Conservation (phyloP, 2,329 filamentous ascomycete genomes). For the Xylariaceae sp. region DNA sequence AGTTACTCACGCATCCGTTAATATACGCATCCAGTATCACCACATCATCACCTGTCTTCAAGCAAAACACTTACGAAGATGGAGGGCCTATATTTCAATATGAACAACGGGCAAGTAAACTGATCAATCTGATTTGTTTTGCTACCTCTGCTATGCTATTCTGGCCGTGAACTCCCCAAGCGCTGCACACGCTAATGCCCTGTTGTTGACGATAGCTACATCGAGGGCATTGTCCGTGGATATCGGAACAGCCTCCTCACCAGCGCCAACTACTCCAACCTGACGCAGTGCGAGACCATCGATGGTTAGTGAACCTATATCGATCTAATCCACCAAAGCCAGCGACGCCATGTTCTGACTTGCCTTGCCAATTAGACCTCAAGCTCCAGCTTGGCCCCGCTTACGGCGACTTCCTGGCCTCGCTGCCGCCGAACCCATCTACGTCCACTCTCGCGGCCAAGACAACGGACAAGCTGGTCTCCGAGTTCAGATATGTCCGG, state of each 20-base stretch:
- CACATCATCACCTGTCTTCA: constrained; percentile 18
- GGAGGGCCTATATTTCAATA: constrained; percentile 93
- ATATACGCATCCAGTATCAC: constrained; percentile 14
- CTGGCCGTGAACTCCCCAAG: constrained; percentile 16
- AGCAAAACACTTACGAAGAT: constrained; percentile 44
- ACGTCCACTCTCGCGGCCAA: constrained; percentile 91
- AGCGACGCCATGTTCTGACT: constrained; percentile 2
- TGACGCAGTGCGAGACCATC: constrained; percentile 96
- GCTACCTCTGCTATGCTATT: not conserved
- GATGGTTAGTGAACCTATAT: constrained; percentile 59
- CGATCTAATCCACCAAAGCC: not conserved
- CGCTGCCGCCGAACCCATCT: constrained; percentile 91
- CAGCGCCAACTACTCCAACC: constrained; percentile 83
- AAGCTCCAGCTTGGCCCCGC: constrained; percentile 95
- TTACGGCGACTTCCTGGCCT: constrained; percentile 93
- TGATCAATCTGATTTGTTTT: not conserved
- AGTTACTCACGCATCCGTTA: constrained; percentile 2
- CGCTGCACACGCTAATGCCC: constrained; percentile 2
- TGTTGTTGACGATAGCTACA: constrained; percentile 58
- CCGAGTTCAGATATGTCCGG: constrained; percentile 93
- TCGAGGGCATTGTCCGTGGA: constrained; percentile 94
- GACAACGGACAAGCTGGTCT: constrained; percentile 95
- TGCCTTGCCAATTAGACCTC: constrained; percentile 58
- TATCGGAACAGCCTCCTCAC: constrained; percentile 94
- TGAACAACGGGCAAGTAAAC: constrained; percentile 72